A percentile compares a stretch with the other conserved stretches of the same genome.
phyloP scores from a whole-genome alignment of 164 flowering plant genomes.

The Umbellularia californica region DNA sequence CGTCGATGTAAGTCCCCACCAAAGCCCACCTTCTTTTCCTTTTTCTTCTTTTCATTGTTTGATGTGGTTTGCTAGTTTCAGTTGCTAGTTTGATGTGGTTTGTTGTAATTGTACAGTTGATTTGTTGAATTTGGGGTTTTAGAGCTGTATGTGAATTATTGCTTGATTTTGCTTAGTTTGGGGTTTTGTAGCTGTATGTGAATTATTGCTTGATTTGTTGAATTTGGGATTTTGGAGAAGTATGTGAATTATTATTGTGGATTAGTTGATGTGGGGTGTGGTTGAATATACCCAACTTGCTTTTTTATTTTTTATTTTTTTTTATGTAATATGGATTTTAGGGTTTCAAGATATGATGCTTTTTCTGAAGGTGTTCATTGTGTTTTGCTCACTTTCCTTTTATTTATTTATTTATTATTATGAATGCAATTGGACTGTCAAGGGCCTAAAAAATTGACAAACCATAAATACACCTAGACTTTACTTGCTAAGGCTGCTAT shows the following conservation, averaged over 20 bases:
- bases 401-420: too few relatives aligned
- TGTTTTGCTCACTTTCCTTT: too few relatives aligned
- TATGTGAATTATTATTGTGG: background rate
- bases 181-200: background rate
- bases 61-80: background rate
- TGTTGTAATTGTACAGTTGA: too few relatives aligned
- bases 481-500: too few relatives aligned
- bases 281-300: background rate
- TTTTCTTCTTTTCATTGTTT: background rate
- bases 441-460: too few relatives aligned
- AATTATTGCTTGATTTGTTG: background rate
- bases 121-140: background rate
- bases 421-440: too few relatives aligned
- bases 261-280: background rate
- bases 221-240: background rate
- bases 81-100: background rate
- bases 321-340: too few relatives aligned
- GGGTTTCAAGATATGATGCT: too few relatives aligned
- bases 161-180: background rate
- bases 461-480: too few relatives aligned
- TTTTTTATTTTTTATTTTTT: too few relatives aligned
- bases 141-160: background rate
- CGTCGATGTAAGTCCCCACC: constrained; percentile 59
- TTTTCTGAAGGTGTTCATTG: too few relatives aligned
- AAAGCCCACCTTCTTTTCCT: background rate